These are phyloP conservation scores for Blepharisma undulans DNA, from an alignment of 169 alveolate genomes.

Conservation along the genomic window DNA sequence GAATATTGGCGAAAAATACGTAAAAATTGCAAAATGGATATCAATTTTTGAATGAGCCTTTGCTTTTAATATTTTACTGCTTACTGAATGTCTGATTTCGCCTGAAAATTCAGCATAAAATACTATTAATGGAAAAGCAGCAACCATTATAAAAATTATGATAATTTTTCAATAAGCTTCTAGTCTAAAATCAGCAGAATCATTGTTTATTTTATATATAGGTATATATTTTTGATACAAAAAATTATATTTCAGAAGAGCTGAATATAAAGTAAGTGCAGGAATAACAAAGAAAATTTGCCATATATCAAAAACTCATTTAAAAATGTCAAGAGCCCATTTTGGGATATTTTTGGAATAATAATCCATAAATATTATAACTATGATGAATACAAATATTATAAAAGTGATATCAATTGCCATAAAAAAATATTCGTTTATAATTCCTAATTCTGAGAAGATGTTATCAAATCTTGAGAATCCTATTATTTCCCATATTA, in stretches of 20 bases:
- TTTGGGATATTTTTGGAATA: background rate
- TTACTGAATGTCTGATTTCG: background rate
- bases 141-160: background rate
- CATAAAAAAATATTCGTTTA: background rate
- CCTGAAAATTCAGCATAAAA: background rate
- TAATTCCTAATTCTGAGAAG: background rate
- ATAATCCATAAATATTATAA: background rate
- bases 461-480: background rate
- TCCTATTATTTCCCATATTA: background rate
- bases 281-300: background rate
- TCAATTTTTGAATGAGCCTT: background rate
- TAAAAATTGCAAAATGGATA: background rate
- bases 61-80: background rate
- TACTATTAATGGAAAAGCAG: no score
- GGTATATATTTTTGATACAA: background rate
- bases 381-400: background rate
- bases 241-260: background rate
- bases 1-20: background rate
- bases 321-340: no score
- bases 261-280: background rate
- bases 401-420: background rate
- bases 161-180: background rate
- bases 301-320: background rate
- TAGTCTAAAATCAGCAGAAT: background rate
- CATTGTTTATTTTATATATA: no score